A percentile compares a stretch with the other conserved stretches of the same genome.
phyloP scores from a whole-genome alignment of 768 basidiomycete species.

The Suillus placidus region DNA sequence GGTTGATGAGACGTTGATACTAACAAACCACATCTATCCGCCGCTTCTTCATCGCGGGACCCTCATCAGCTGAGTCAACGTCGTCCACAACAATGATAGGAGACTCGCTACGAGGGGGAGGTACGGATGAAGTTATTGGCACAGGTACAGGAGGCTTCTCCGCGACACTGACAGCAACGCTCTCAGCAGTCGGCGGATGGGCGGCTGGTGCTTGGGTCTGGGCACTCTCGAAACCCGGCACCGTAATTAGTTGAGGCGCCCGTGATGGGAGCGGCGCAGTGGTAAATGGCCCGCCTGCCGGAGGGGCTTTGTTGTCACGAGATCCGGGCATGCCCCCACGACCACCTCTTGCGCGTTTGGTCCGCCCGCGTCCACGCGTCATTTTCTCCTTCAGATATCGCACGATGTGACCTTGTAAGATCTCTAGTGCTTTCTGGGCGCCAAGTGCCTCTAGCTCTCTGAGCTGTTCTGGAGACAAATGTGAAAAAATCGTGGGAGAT shows the following conservation, averaged over 20 bases:
- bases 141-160: conserved; percentile 35
- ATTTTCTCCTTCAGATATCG: conserved; percentile 80
- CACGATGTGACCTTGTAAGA: conserved; percentile 84
- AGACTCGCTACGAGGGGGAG: conserved; percentile 37
- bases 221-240: conserved; percentile 5
- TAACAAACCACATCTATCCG: conserved; percentile 27
- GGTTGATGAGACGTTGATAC: background rate
- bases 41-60: conserved; percentile 60
- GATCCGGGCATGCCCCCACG: conserved; percentile 4
- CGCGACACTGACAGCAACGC: conserved; percentile 19
- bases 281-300: conserved; percentile 43
- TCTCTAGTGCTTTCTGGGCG: conserved; percentile 77
- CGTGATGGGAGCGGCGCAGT: conserved; percentile 43
- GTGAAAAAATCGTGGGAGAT: conserved; percentile 82
- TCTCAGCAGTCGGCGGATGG: conserved; percentile 21
- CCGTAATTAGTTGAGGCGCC: conserved; percentile 15
- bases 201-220: background rate
- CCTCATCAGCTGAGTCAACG: conserved; percentile 53
- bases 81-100: conserved; percentile 64
- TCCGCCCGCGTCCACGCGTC: conserved; percentile 28
- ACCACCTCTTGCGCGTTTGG: conserved; percentile 19
- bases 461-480: conserved; percentile 72
- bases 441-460: conserved; percentile 79
- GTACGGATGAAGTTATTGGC: conserved; percentile 28
- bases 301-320: conserved; percentile 4